These are phyloP conservation scores for Theobroma cacao DNA, from an alignment of 345 rosid species.

Conservation along the genomic window DNA sequence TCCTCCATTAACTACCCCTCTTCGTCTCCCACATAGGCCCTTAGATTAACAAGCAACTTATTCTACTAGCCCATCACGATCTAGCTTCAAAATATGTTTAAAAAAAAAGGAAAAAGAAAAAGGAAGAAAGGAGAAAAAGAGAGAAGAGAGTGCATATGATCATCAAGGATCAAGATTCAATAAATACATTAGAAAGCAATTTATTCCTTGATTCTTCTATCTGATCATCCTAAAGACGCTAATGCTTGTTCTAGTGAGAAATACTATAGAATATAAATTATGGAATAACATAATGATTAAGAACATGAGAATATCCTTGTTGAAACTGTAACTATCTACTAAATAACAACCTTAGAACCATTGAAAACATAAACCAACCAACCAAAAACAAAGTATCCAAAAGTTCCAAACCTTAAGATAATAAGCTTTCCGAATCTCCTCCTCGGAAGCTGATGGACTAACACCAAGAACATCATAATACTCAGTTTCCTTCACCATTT, in stretches of 20 bases:
- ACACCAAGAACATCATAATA: conserved; percentile 70
- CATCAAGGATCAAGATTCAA: background rate
- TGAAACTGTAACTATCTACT: too few relatives aligned
- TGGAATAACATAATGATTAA: background rate
- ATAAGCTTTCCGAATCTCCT: conserved; percentile 71
- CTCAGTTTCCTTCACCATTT: conserved; percentile 69
- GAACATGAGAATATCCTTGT: background rate
- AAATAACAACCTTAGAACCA: too few relatives aligned
- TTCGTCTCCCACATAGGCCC: background rate
- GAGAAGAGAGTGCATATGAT: background rate
- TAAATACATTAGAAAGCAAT: background rate
- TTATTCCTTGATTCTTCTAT: background rate
- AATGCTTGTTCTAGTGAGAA: background rate
- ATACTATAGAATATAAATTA: background rate
- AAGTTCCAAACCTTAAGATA: conserved; percentile 51
- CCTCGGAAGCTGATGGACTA: conserved; percentile 53
- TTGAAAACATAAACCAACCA: background rate
- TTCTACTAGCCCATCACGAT: background rate
- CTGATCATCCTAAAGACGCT: background rate
- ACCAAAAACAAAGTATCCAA: background rate
- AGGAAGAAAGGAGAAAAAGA: background rate
- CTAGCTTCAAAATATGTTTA: background rate
- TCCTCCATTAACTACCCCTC: background rate
- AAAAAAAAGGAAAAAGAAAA: background rate
- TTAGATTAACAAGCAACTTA: background rate